phyloP scores from a whole-genome alignment of 2,329 filamentous ascomycete species.

The Botrytis fabae region DNA sequence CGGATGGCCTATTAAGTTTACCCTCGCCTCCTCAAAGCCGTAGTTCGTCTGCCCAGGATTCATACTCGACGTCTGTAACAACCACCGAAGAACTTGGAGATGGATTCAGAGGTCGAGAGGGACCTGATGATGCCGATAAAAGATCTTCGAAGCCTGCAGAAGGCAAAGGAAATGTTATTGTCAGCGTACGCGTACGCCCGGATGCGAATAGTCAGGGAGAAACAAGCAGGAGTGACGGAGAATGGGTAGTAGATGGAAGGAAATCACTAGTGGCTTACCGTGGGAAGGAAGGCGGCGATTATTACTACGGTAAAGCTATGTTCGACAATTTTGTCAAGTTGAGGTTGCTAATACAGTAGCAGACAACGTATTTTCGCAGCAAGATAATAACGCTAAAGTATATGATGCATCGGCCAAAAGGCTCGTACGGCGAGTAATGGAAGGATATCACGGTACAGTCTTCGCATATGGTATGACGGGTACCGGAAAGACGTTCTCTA shows the following conservation, averaged over 20 bases:
- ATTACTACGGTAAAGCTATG: slow-evolving; percentile 73
- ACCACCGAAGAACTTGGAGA: slow-evolving; percentile 81
- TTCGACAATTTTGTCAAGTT: neutral
- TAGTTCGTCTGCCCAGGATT: slow-evolving; percentile 89
- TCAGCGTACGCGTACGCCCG: slow-evolving; percentile 90
- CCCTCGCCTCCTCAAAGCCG: slow-evolving; percentile 85
- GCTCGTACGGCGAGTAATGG: slow-evolving; percentile 94
- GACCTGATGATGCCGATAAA: slow-evolving; percentile 33
- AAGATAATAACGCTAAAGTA: slow-evolving; percentile 91
- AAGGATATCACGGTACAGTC: slow-evolving; percentile 96
- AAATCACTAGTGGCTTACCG: slow-evolving; percentile 78
- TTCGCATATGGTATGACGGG: slow-evolving; percentile 99
- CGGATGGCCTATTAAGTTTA: slow-evolving; percentile 73
- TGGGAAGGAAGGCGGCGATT: slow-evolving; percentile 89
- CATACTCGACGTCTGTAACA: slow-evolving; percentile 86
- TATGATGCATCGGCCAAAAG: slow-evolving; percentile 95
- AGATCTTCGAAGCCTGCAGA: slow-evolving; percentile 58
- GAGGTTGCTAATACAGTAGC: slow-evolving; percentile 33
- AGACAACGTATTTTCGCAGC: slow-evolving; percentile 96
- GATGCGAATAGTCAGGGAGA: slow-evolving; percentile 67
- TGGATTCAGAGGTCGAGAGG: slow-evolving; percentile 41
- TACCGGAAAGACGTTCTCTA: slow-evolving; percentile 98
- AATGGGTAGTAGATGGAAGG: slow-evolving; percentile 90
- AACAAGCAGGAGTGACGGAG: slow-evolving; percentile 63
- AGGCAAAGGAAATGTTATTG: slow-evolving; percentile 89